phyloP scores from a whole-genome alignment of 1,139 yeast species.

The Yamadazyma friedrichii region DNA sequence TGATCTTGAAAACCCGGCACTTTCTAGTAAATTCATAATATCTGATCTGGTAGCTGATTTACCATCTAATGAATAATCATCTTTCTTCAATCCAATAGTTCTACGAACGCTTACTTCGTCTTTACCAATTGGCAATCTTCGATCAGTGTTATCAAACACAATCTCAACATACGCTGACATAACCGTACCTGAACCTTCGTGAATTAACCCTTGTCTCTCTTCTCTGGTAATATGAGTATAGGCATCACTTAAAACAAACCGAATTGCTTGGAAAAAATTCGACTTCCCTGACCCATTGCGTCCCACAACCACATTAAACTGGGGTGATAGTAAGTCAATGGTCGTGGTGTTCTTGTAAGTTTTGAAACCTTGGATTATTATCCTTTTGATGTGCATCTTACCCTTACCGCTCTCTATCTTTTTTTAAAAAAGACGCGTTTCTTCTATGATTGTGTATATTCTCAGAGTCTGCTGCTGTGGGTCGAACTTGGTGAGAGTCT shows the following conservation, averaged over 20 bases:
- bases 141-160: conserved; percentile 76
- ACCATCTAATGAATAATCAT: conserved; percentile 81
- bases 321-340: conserved; percentile 74
- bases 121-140: conserved; percentile 68
- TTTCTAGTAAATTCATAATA: conserved; percentile 78
- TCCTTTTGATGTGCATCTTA: conserved; percentile 41
- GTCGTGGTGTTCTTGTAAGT: conserved; percentile 86
- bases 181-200: conserved; percentile 88
- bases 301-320: conserved; percentile 89
- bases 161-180: conserved; percentile 94
- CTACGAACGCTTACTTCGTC: conserved; percentile 75
- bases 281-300: conserved; percentile 97
- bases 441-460: background rate
- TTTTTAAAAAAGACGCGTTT: conserved; percentile 1
- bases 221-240: conserved; percentile 85
- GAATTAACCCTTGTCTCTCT: conserved; percentile 84
- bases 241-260: conserved; percentile 91
- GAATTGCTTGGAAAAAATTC: conserved; percentile 91
- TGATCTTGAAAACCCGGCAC: conserved; percentile 88
- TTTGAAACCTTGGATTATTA: conserved; percentile 88
- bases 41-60: conserved; percentile 79
- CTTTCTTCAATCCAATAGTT: conserved; percentile 90
- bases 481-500: no score
- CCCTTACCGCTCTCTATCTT: background rate
- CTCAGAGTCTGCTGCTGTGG: no score